Evolutionary conservation across 108 stramenopile species (phyloP), one percentile per base, ranked within the genome.

Genomic region (Cyclostephanos tholiformis): DNA sequence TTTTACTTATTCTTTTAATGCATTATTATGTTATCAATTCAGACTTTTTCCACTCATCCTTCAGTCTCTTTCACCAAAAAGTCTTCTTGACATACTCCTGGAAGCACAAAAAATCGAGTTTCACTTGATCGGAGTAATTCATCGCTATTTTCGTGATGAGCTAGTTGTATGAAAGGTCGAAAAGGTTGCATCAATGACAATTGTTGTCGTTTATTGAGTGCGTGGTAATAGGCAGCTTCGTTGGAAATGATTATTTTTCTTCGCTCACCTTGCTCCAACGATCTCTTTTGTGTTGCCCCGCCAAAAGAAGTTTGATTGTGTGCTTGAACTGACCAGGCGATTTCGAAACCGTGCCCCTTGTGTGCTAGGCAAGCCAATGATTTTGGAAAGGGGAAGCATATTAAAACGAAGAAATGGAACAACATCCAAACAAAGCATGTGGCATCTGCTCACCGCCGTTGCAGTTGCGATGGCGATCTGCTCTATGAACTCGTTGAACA

Each of bases 281-380:
- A 17, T 49, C 58, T 44, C 83, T 69, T 39, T 76, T 75, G 30
- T 58, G 57, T 36, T 74, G 52, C 4, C 70, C 70, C 25, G 71
- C 80, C 38, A 90, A 44, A 11, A 83, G 38, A 8, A 82, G 46
- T 66, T 77, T 75, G 49, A 90, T 80, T 3, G 83, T 85, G 22
- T 86, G 84, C 71, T 90, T 90, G 66, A 90, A 90, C 52, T 86
- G 75, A 12, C 72, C 89, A 0, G 89, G 89, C 20, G 76, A 53
- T 46, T 87, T 90, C 17, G 77, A 67, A 19, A 84, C 89, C 6
- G 84, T 67, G 0, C 87, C 89, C 71, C 89, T 75, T 4, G 81
- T 75, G 63, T 90, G 89, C 67, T 75, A 39, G 35, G 9, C 9
- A 13, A 46, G 12, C 52, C 19, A 26, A 26, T 20, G 56, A 58